These are phyloP conservation scores for Penicillium pancosmium DNA, from an alignment of 495 filamentous ascomycete genomes.

Conservation along the genomic window DNA sequence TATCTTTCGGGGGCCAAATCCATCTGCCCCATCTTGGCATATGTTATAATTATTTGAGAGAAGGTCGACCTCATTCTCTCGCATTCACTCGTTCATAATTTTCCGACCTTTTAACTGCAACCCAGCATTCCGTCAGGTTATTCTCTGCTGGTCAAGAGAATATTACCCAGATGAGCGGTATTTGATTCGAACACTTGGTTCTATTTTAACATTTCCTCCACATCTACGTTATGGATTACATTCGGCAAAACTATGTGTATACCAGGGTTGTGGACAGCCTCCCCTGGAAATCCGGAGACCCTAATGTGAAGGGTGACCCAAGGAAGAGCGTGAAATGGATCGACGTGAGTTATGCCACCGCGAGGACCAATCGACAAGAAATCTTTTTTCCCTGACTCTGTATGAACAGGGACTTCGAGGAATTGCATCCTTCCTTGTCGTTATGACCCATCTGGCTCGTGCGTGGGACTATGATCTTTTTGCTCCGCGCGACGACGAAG, in stretches of 20 bases:
- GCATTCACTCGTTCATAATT: conserved; percentile 12
- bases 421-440: conserved; percentile 64
- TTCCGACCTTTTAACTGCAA: not conserved
- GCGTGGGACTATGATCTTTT: conserved; percentile 63
- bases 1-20: conserved; percentile 13
- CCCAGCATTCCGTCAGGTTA: conserved; percentile 15
- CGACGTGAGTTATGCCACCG: conserved; percentile 51
- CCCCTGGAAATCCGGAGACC: conserved; percentile 37
- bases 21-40: conserved; percentile 12
- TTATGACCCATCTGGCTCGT: conserved; percentile 64
- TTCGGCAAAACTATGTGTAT: conserved; percentile 33
- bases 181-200: conserved; percentile 9
- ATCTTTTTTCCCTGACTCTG: not conserved
- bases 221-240: conserved; percentile 26
- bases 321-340: conserved; percentile 70
- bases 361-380: not conserved
- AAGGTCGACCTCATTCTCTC: not conserved
- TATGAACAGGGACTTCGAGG: conserved; percentile 60
- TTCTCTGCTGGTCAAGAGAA: conserved; percentile 22
- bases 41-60: conserved; percentile 7
- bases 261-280: conserved; percentile 34
- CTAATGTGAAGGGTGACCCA: conserved; percentile 39
- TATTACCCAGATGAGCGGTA: conserved; percentile 14
- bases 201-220: not conserved
- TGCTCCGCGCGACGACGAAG: conserved; percentile 51